phyloP scores from a whole-genome alignment of 2,329 filamentous ascomycete genomes.

The Sphaerostilbella broomeana region DNA sequence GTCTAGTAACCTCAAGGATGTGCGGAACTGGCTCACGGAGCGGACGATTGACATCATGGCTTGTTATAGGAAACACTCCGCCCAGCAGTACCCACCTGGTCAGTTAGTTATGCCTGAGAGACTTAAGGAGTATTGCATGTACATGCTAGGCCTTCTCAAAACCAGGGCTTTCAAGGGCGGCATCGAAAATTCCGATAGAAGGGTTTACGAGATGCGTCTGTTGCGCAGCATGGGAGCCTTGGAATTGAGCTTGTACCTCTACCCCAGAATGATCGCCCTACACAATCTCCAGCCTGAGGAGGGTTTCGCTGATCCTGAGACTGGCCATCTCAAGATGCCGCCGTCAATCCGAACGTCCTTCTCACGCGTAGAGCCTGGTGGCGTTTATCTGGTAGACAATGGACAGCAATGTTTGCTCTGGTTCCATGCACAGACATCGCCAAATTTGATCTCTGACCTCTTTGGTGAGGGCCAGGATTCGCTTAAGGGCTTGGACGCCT shows the following conservation, averaged over 20 bases:
- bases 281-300: slow-evolving; percentile 85
- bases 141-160: slow-evolving; percentile 83
- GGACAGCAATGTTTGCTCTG: slow-evolving; percentile 87
- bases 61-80: slow-evolving; percentile 87
- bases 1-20: slow-evolving; percentile 74
- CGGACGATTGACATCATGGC: slow-evolving; percentile 90
- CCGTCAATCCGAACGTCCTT: slow-evolving; percentile 76
- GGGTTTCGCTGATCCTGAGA: slow-evolving; percentile 82
- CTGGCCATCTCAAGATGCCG: slow-evolving; percentile 81
- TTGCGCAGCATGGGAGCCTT: slow-evolving; percentile 79
- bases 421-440: slow-evolving; percentile 87
- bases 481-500: slow-evolving; percentile 73
- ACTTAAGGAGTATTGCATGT: slow-evolving; percentile 95
- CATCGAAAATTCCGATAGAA: slow-evolving; percentile 80
- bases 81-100: slow-evolving; percentile 75
- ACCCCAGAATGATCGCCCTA: slow-evolving; percentile 85
- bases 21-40: slow-evolving; percentile 75
- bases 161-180: slow-evolving; percentile 90
- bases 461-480: slow-evolving; percentile 69
- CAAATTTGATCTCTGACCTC: slow-evolving; percentile 82
- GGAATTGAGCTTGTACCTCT: slow-evolving; percentile 87
- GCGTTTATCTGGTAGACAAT: slow-evolving; percentile 91
- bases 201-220: slow-evolving; percentile 87
- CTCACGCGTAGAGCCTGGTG: slow-evolving; percentile 81
- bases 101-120: slow-evolving; percentile 94